Base-by-base conservation (phyloP, 2,329 filamentous ascomycete species). In the Neonectria punicea region DNA sequence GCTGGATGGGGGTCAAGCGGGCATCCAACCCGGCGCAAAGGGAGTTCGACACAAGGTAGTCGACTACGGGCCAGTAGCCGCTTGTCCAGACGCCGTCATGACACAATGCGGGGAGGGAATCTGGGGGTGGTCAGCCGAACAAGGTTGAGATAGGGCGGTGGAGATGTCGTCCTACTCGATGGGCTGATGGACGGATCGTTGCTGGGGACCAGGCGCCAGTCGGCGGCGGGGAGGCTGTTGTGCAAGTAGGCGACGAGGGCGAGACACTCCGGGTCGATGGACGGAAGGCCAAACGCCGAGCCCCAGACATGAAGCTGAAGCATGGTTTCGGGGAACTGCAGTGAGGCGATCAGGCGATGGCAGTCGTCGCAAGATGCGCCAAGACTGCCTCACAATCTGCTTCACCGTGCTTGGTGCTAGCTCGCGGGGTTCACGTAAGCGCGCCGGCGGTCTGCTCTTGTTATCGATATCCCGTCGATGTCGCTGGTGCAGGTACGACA, bases 201-300 rank as follows among this genome's bases (percentile, higher is more conserved):
- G 76, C 88, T 92, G 49, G 91, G 87, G 69, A 96, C 82, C 67
- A 97, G 82, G 67, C 86, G 84, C 92, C 92, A 97, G 50, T 77
- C 76, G 71, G 87, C 80, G 53, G 83, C 80, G 61, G 87, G 85
- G 25, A 93, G 82, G 63, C 85, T 86, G 72, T 88, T 83, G 66
- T 88, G 86, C 62, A 97, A 85, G 77, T 94, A 94, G 58, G 92
- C 89, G 70, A 97, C 89, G 47, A 91, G 86, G 30, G 94, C 94
- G 66, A 97, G 88, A 77, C 94, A 98, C 83, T 97, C 93, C 50
- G 95, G 85, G 75, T 98, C 94, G 74, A 98, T 92, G 47, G 96
- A 98, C 14, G 95, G 91, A 49, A 98, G 87, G 44, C 90, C 90
- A 78, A 97, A 97, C 44, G 93, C 94, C 59, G 93, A 90, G 54